Percentiles rank a stretch among this genome's conserved stretches.
These are phyloP conservation scores for Globisporangium alternatum DNA, from an alignment of 352 stramenopile species.

Conservation along the genomic window DNA sequence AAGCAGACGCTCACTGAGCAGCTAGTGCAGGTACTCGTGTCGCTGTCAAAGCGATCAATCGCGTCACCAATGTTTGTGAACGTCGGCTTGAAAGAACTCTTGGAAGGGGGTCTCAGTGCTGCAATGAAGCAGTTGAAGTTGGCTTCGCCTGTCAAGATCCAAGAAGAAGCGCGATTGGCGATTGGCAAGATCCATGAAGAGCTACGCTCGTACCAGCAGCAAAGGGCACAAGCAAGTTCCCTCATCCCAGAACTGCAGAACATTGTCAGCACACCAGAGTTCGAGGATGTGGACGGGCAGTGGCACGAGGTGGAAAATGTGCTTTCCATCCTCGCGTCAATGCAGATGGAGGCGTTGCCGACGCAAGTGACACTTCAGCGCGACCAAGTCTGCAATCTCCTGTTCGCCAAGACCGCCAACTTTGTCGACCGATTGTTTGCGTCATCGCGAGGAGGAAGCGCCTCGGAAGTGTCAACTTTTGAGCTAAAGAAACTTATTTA, in stretches of 20 bases:
- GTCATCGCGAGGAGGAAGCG: conserved; percentile 14
- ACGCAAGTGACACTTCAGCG: conserved; percentile 16
- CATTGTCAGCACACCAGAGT: conserved; percentile 24
- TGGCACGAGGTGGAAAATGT: conserved; percentile 26
- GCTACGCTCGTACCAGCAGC: conserved; percentile 18
- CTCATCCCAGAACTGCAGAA: conserved; percentile 46
- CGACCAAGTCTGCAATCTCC: conserved; percentile 46
- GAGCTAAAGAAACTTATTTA: conserved; percentile 71
- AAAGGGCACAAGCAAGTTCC: conserved; percentile 17
- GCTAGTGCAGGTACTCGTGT: conserved; percentile 29
- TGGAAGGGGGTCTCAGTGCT: conserved; percentile 32
- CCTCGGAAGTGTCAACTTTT: conserved; percentile 35
- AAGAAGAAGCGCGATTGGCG: conserved; percentile 1
- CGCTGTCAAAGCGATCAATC: conserved; percentile 7
- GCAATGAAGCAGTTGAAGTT: conserved; percentile 33
- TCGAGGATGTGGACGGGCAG: conserved; percentile 39
- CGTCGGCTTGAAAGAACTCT: conserved; percentile 38
- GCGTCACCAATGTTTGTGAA: conserved; percentile 17
- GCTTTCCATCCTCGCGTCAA: conserved; percentile 31
- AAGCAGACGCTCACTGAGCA: conserved; percentile 11
- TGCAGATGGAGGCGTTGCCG: conserved; percentile 20
- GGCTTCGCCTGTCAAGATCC: conserved; percentile 15
- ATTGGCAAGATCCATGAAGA: conserved; percentile 21
- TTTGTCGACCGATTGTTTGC: conserved; percentile 62
- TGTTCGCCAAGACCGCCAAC: conserved; percentile 46